Conservation (phyloP, 1,139 yeast species). For the Blastobotrys apis region DNA sequence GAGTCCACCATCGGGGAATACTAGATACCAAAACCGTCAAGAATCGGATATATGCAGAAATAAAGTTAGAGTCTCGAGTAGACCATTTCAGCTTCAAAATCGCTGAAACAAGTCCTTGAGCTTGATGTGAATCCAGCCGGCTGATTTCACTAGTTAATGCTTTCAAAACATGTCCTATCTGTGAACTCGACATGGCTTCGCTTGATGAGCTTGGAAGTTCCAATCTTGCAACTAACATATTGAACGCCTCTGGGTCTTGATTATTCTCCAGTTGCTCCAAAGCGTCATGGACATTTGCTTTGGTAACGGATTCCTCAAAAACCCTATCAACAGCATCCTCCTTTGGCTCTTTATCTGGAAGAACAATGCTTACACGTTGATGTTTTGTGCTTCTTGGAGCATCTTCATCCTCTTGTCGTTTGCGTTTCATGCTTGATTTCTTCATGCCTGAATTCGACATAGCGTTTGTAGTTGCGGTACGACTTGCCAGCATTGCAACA, state of each 20-base stretch:
- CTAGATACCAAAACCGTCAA: slow-evolving; percentile 76
- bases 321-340: not conserved
- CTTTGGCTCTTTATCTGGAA: slow-evolving; percentile 4
- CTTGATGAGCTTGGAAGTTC: slow-evolving; percentile 40
- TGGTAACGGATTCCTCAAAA: slow-evolving; percentile 7
- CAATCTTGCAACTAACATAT: slow-evolving; percentile 45
- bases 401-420: slow-evolving; percentile 9
- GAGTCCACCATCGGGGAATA: slow-evolving; percentile 83
- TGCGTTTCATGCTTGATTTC: slow-evolving; percentile 11
- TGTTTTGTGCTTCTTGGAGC: not conserved
- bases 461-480: slow-evolving; percentile 4
- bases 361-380: slow-evolving; percentile 9
- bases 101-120: slow-evolving; percentile 46
- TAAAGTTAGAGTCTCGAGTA: slow-evolving; percentile 39
- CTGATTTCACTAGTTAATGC: slow-evolving; percentile 50
- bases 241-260: slow-evolving; percentile 42
- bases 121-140: slow-evolving; percentile 45
- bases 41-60: slow-evolving; percentile 60
- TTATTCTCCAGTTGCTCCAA: slow-evolving; percentile 59
- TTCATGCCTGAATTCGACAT: not conserved
- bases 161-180: slow-evolving; percentile 44
- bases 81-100: slow-evolving; percentile 59
- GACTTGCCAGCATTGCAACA: not conserved
- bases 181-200: slow-evolving; percentile 42
- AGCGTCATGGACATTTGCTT: slow-evolving; percentile 52